Conservation (phyloP, 345 rosid genomes). For the Durio zibethinus region DNA sequence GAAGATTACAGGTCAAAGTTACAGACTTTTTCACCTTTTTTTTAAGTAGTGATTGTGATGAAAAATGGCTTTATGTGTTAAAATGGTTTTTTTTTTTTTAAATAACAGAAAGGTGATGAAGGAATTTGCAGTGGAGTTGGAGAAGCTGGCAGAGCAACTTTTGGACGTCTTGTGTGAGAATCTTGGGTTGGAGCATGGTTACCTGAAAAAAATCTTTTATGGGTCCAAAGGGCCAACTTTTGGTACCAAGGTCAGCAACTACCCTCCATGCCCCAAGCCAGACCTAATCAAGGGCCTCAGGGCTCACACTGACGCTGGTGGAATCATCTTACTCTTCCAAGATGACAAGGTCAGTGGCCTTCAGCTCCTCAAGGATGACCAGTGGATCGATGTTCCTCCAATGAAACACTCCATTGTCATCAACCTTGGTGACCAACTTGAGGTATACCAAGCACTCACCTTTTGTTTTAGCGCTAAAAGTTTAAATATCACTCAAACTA, state of each 20-base stretch:
- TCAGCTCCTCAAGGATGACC: conserved; percentile 82
- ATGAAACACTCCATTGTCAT: conserved; percentile 76
- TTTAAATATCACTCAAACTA: not conserved
- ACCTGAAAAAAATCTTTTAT: conserved; percentile 57
- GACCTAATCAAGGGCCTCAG: conserved; percentile 86
- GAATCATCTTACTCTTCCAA: conserved; percentile 78
- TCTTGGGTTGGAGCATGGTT: conserved; percentile 73
- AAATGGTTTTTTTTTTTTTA: not conserved
- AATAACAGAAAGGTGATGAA: conserved; percentile 52
- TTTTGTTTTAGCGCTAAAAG: not conserved
- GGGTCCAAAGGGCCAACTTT: conserved; percentile 77
- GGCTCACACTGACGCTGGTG: conserved; percentile 98
- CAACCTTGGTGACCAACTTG: conserved; percentile 94
- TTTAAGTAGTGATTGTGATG: not conserved
- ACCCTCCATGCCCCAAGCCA: conserved; percentile 94
- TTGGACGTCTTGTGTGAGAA: conserved; percentile 70
- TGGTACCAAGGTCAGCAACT: conserved; percentile 85
- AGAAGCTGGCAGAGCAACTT: conserved; percentile 62
- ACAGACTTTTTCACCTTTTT: not conserved
- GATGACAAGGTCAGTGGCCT: conserved; percentile 92
- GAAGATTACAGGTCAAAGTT: conserved; percentile 42
- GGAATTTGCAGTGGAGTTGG: conserved; percentile 47
- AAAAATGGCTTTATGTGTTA: not conserved
- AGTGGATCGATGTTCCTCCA: conserved; percentile 88
- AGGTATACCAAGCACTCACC: conserved; percentile 37